phyloP scores from a whole-genome alignment of 2,329 filamentous ascomycete species.

The Cryphonectria carpinicola region DNA sequence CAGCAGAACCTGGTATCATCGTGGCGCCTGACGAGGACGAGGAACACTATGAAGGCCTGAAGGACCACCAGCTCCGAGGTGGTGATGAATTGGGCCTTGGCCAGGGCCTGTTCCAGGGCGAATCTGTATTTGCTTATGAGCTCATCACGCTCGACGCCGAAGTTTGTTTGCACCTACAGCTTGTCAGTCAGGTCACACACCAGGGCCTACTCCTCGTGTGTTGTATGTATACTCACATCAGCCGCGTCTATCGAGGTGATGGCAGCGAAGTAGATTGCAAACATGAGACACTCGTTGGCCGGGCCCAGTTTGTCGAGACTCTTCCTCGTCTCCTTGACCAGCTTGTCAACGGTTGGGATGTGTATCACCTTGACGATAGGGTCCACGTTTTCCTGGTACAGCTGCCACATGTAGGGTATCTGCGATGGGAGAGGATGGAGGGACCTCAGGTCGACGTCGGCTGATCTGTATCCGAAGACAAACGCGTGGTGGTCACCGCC shows the following conservation, averaged over 20 bases:
- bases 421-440: slow-evolving; percentile 69
- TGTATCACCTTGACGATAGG: slow-evolving; percentile 74
- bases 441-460: slow-evolving; percentile 66
- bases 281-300: slow-evolving; percentile 64
- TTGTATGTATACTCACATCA: slow-evolving; percentile 48
- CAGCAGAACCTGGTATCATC: slow-evolving; percentile 61
- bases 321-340: slow-evolving; percentile 63
- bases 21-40: slow-evolving; percentile 56
- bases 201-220: not conserved
- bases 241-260: slow-evolving; percentile 64
- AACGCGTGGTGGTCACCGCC: slow-evolving; percentile 68
- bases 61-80: slow-evolving; percentile 62
- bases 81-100: slow-evolving; percentile 64
- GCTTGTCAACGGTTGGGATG: slow-evolving; percentile 65
- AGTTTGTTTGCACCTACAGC: slow-evolving; percentile 53
- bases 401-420: slow-evolving; percentile 69
- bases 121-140: slow-evolving; percentile 54
- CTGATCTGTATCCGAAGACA: slow-evolving; percentile 72
- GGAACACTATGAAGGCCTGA: slow-evolving; percentile 64
- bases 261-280: slow-evolving; percentile 63
- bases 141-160: slow-evolving; percentile 52
- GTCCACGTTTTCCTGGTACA: slow-evolving; percentile 75
- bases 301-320: slow-evolving; percentile 62
- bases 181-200: slow-evolving; percentile 3
- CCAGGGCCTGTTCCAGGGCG: slow-evolving; percentile 62